Conservation (phyloP, 495 filamentous ascomycete species). For the Trichoderma erinaceum region DNA sequence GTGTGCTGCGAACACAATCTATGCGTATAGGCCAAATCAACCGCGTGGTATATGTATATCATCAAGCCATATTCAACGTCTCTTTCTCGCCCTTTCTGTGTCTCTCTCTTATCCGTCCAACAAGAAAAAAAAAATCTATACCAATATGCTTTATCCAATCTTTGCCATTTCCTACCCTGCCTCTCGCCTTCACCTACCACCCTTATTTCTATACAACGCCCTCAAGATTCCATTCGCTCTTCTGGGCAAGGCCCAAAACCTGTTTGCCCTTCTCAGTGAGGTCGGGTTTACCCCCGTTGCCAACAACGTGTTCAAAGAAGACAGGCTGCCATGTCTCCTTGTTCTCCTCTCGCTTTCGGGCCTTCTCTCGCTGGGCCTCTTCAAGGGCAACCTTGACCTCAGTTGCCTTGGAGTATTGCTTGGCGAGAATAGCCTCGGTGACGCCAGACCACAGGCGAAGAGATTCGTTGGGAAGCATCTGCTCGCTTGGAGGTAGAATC, state of each 20-base stretch:
- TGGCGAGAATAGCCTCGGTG: constrained; percentile 77
- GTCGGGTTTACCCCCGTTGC: constrained; percentile 68
- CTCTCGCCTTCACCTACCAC: not conserved
- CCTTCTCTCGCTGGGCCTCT: constrained; percentile 79
- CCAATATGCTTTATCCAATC: not conserved
- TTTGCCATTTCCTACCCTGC: not conserved
- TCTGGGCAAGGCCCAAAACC: constrained; percentile 63
- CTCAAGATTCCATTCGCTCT: constrained; percentile 48
- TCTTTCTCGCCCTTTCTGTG: no score
- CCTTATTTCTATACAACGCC: constrained; percentile 27
- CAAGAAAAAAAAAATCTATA: not conserved
- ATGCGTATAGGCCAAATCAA: constrained; percentile 12
- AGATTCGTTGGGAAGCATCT: constrained; percentile 85
- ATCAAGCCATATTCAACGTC: not conserved
- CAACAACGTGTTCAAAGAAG: constrained; percentile 75
- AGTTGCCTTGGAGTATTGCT: constrained; percentile 79
- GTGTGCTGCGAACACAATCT: constrained; percentile 10
- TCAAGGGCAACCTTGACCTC: constrained; percentile 85
- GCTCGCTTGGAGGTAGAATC: constrained; percentile 62
- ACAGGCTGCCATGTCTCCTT: constrained; percentile 73
- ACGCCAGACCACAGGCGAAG: constrained; percentile 82
- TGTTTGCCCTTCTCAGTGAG: constrained; percentile 70
- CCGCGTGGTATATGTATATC: constrained; percentile 12
- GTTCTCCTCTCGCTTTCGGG: constrained; percentile 63
- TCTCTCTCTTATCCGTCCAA: not conserved